These are phyloP conservation scores for Pisolithus microcarpus DNA, from an alignment of 768 basidiomycete genomes.

Conservation along the genomic window DNA sequence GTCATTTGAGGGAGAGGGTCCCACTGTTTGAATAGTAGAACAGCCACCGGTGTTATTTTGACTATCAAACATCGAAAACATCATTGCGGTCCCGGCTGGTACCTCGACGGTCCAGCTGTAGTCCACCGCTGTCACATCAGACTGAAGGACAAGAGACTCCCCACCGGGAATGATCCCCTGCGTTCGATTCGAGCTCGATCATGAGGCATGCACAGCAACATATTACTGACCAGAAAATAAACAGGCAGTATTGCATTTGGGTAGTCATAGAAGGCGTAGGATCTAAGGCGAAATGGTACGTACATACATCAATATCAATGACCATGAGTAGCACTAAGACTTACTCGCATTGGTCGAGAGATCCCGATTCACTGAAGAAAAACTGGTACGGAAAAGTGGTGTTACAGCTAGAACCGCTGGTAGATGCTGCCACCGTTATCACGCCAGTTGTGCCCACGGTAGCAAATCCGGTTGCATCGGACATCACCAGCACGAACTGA, in stretches of 20 bases:
- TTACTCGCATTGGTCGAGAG: conserved; percentile 53
- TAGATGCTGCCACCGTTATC: conserved; percentile 40
- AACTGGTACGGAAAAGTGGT: conserved; percentile 42
- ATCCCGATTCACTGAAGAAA: conserved; percentile 36
- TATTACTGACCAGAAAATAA: conserved; percentile 40
- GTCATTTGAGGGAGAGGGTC: conserved; percentile 39
- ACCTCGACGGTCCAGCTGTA: conserved; percentile 55
- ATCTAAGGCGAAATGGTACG: conserved; percentile 23
- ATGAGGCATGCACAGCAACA: neutral
- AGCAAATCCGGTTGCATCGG: conserved; percentile 62
- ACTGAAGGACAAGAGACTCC: conserved; percentile 37
- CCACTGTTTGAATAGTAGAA: conserved; percentile 45
- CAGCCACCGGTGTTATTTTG: conserved; percentile 50
- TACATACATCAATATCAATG: neutral
- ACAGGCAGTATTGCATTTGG: conserved; percentile 44
- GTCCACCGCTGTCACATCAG: conserved; percentile 29
- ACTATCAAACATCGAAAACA: conserved; percentile 52
- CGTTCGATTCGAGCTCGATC: neutral
- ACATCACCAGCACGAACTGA: conserved; percentile 57
- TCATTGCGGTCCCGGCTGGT: conserved; percentile 46
- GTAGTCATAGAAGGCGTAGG: conserved; percentile 42
- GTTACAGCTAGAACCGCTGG: conserved; percentile 40
- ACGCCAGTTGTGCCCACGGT: conserved; percentile 52
- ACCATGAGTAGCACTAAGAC: conserved; percentile 5
- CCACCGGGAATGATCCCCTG: conserved; percentile 64